Evolutionary conservation across 2,329 filamentous ascomycete genomes (phyloP), one percentile per base, ranked within the genome.

Genomic region (Bisporella sp.): DNA sequence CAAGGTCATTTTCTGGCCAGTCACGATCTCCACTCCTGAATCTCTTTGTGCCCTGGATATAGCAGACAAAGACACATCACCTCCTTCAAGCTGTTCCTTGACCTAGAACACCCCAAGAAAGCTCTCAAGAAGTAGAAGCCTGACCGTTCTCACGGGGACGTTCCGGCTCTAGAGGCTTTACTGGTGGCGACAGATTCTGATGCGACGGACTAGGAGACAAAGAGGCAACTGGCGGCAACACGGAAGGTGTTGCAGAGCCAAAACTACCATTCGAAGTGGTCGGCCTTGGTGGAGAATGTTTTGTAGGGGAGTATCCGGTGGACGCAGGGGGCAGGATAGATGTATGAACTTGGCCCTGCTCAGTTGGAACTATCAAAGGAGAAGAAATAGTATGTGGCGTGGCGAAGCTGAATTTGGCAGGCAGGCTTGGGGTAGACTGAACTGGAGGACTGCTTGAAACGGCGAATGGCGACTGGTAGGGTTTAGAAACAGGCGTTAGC

Each of bases 131-230:
- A 30, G 11, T 29, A 12, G 29, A 9, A 30, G 8, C 29, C 9
- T 64, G 61, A 30, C 59, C 53, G 49, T 52, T 56, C 31, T 47
- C 50, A 32, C 46, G 50, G 13, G 30, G 51, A 29, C 48, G 49
- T 31, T 57, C 59, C 4, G 55, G 54, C 46, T 64, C 61, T 6
- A 58, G 54, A 30, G 52, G 70, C 68, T 86, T 82, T 57, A 79
- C 71, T 2, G 81, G 82, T 29, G 82, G 81, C 12, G 77, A 80
- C 46, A 82, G 63, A 51, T 81, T 80, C 56, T 78, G 75, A 50
- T 76, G 71, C 11, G 73, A 73, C 2, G 77, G 74, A 41, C 75
- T 79, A 0, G 82, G 82, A 7, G 79, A 76, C 45, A 86, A 63
- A 1, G 77, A 71, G 40, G 78, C 73, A 2, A 75, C 65, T 0